Conservation (phyloP, 2,329 filamentous ascomycete species). For the Fusarium brachygibbosum region DNA sequence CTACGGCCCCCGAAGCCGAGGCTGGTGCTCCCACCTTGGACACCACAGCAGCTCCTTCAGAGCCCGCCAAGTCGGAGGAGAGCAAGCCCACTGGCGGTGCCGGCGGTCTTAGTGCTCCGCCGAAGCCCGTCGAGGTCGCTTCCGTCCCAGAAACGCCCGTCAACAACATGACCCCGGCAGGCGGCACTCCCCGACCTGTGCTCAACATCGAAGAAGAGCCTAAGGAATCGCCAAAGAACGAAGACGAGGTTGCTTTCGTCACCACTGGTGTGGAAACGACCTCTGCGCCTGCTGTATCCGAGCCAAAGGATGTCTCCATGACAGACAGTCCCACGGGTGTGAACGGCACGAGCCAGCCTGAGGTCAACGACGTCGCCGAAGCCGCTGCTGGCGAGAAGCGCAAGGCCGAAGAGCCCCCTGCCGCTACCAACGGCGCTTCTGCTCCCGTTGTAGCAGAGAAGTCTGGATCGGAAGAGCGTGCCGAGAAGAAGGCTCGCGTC, state of each 20-base stretch:
- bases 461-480: slow-evolving; percentile 49
- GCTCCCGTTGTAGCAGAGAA: slow-evolving; percentile 32
- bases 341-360: slow-evolving; percentile 41
- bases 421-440: slow-evolving; percentile 40
- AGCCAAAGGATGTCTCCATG: slow-evolving; percentile 40
- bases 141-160: slow-evolving; percentile 56
- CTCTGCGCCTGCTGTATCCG: slow-evolving; percentile 39
- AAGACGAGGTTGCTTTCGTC: slow-evolving; percentile 46
- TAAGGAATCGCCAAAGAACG: slow-evolving; percentile 45
- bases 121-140: slow-evolving; percentile 55
- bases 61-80: slow-evolving; percentile 43
- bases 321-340: slow-evolving; percentile 26
- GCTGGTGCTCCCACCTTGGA: slow-evolving; percentile 48
- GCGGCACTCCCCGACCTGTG: slow-evolving; percentile 54
- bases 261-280: slow-evolving; percentile 47
- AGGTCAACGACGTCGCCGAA: slow-evolving; percentile 37
- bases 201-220: slow-evolving; percentile 52
- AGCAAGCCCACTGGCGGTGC: slow-evolving; percentile 33
- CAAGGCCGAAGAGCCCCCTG: slow-evolving; percentile 56
- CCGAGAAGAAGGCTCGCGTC: slow-evolving; percentile 59
- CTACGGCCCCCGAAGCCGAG: slow-evolving; percentile 49
- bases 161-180: slow-evolving; percentile 53
- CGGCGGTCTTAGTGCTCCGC: slow-evolving; percentile 36
- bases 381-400: slow-evolving; percentile 54
- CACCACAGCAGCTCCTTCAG: slow-evolving; percentile 43